These are phyloP conservation scores for Thermomucor indicae-seudaticae DNA, from an alignment of 371 early-diverging fungal genomes.

Conservation along the genomic window DNA sequence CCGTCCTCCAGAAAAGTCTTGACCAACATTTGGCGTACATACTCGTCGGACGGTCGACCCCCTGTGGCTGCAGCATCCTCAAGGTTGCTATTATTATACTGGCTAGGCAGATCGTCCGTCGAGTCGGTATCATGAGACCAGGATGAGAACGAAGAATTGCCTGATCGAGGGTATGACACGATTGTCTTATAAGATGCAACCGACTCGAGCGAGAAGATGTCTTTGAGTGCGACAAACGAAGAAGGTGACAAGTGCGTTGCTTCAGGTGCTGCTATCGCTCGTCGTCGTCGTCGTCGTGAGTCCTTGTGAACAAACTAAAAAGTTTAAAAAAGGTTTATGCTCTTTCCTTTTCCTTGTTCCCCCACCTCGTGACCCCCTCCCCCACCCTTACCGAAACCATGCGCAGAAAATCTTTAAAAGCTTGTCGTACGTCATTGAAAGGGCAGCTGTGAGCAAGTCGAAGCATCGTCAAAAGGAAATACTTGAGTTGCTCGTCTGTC, in stretches of 20 bases:
- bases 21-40: slow-evolving; percentile 49
- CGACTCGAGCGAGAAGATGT: slow-evolving; percentile 43
- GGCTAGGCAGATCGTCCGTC: slow-evolving; percentile 2
- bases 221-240: slow-evolving; percentile 46
- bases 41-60: slow-evolving; percentile 43
- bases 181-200: slow-evolving; percentile 16
- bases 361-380: too few species aligned
- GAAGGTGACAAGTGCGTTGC: slow-evolving; percentile 58
- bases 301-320: neutral
- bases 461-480: slow-evolving; percentile 51
- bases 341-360: too few species aligned
- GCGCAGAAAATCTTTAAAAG: slow-evolving; percentile 41
- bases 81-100: slow-evolving; percentile 5
- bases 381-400: slow-evolving; percentile 32
- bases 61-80: slow-evolving; percentile 15
- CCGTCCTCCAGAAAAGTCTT: slow-evolving; percentile 56
- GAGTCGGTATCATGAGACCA: slow-evolving; percentile 36
- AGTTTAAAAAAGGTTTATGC: slow-evolving; percentile 5
- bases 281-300: too few species aligned
- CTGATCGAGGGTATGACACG: slow-evolving; percentile 36
- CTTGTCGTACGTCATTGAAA: slow-evolving; percentile 53
- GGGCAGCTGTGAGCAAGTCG: slow-evolving; percentile 55
- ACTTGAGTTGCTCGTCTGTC: slow-evolving; percentile 31
- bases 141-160: slow-evolving; percentile 41
- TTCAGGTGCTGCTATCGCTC: slow-evolving; percentile 28